Evolutionary conservation across 148 eudicot species (phyloP).

Genomic region (Cornus kousa): DNA sequence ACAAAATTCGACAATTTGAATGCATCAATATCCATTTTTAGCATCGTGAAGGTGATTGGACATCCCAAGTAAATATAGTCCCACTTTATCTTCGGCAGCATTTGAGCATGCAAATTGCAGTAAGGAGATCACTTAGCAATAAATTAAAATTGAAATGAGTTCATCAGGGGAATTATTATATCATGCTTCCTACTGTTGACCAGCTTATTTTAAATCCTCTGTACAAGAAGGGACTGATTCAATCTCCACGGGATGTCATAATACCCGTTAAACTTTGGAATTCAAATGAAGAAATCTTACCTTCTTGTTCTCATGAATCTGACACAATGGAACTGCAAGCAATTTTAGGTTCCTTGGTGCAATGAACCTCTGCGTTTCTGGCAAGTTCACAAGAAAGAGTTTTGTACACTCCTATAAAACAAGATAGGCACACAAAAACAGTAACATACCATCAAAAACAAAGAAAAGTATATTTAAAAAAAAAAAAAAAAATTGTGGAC

Average conservation of each 20-base stretch:
- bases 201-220: too few species aligned
- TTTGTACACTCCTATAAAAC: slow-evolving; percentile 63
- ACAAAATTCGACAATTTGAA: slow-evolving; percentile 3
- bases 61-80: not conserved
- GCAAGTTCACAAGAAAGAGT: slow-evolving; percentile 71
- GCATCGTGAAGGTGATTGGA: not conserved
- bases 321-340: slow-evolving; percentile 71
- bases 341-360: slow-evolving; percentile 59
- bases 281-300: slow-evolving; percentile 23
- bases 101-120: not conserved
- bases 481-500: not conserved
- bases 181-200: too few species aligned
- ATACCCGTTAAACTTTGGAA: not conserved
- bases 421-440: not conserved
- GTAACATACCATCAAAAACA: not conserved
- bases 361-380: slow-evolving; percentile 44
- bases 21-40: not conserved
- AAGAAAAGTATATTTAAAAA: too few species aligned
- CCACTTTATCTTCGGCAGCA: not conserved
- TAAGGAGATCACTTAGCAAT: not conserved
- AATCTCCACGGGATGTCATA: not conserved
- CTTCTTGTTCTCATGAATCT: slow-evolving; percentile 61
- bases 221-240: not conserved
- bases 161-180: too few species aligned
- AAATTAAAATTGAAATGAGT: not conserved